A percentile compares a stretch with the other conserved stretches of the same genome.
phyloP scores from a whole-genome alignment of 2,329 filamentous ascomycete genomes.

The Alternaria viburni region DNA sequence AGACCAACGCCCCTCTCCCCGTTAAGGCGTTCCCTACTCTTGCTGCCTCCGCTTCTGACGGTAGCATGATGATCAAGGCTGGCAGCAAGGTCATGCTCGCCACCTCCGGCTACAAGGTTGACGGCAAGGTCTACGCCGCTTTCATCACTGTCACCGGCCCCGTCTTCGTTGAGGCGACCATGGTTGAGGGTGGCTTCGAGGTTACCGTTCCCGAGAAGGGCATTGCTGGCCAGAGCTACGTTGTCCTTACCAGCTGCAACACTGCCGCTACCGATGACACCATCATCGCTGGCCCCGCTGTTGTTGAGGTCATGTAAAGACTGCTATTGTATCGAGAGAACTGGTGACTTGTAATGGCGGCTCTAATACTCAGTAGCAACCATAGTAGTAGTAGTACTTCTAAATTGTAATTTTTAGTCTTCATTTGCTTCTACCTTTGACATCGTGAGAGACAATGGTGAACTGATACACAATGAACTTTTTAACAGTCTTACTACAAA shows the following conservation, averaged over 20 bases:
- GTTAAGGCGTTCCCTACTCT: constrained; percentile 67
- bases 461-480: not conserved
- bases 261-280: constrained; percentile 32
- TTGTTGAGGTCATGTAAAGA: constrained; percentile 25
- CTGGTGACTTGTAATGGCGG: not conserved
- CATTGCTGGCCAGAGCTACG: constrained; percentile 32
- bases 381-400: not conserved
- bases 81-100: constrained; percentile 22
- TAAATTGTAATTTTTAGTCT: not conserved
- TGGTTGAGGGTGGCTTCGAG: constrained; percentile 21
- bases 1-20: constrained; percentile 61
- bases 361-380: not conserved
- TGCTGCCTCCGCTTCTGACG: constrained; percentile 18
- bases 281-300: constrained; percentile 30
- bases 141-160: constrained; percentile 34
- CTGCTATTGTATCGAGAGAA: not conserved
- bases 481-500: not conserved
- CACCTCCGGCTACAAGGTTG: constrained; percentile 24
- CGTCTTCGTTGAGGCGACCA: constrained; percentile 22
- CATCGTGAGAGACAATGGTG: not conserved
- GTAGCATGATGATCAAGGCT: constrained; percentile 15
- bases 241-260: constrained; percentile 33
- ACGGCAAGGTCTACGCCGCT: constrained; percentile 31
- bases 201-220: constrained; percentile 31
- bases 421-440: not conserved